Base-by-base conservation (phyloP, 129 eudicot genomes). In the Escallonia rubra region DNA sequence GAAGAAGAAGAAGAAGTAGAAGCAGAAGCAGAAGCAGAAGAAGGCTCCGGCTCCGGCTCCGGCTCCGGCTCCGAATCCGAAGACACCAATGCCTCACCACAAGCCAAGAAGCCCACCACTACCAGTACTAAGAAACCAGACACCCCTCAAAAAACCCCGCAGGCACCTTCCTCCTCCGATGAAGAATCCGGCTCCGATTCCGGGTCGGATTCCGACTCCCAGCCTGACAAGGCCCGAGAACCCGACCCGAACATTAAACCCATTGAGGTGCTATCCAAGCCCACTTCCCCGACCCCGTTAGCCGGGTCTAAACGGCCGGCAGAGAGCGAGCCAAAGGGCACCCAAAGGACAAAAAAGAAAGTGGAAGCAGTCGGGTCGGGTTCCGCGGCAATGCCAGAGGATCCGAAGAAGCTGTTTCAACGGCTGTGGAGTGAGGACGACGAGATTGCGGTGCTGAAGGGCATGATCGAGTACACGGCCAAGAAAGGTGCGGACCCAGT, bases 381-480 rank as follows among this genome's bases (percentile, higher is more conserved):
- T 23, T 23, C 34, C 34, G 34, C 34, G 34, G 34, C 34, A 23
- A 23, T 23, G 34, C 34, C 34, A 23, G 72, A 61, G 55, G 76
- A 67, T 9, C 66, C 66, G 41, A 76, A 77, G 77, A 86, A 81
- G 66, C 70, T 65, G 9, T 74, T 80, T 59, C 77, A 64, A 78
- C 57, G 85, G 56, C 5, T 76, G n/a, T 81, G 75, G 78, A 76
- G 85, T 38, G 85, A 72, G 53, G 81, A 76, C 7, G 85, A 76
- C 11, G 78, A 76, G 76, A 64, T 81, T 53, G 81, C 16, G 59
- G 57, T 81, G 8, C 50, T 81, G 34, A 68, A 76, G 61, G 85
- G 81, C 6, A 67, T 81, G 72, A 51, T 72, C 15, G 78, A 76
- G 43, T 81, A 64, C 44, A 6, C 8, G 8, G 41, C 40, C 7